These are phyloP conservation scores for Hypoxylon crocopeplum DNA, from an alignment of 495 filamentous ascomycete species.

Conservation along the genomic window DNA sequence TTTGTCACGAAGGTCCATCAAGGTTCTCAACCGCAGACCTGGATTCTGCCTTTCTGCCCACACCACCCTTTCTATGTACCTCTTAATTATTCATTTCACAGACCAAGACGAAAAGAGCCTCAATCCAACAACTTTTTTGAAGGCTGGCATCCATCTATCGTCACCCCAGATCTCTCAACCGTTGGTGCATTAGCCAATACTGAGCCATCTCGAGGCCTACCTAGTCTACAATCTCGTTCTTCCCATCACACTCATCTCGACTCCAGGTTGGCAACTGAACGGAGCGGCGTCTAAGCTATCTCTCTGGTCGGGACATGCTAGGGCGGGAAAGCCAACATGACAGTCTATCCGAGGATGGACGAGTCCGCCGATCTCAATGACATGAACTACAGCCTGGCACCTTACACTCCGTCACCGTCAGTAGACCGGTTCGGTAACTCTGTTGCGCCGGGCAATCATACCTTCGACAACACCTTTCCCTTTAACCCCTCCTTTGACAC, in stretches of 20 bases:
- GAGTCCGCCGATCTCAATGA: constrained; percentile 28
- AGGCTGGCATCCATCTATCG: constrained; percentile 7
- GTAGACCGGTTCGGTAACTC: constrained; percentile 14
- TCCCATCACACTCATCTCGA: no score
- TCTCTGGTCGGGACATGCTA: constrained; percentile 17
- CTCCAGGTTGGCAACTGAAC: no score
- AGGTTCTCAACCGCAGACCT: constrained; percentile 32
- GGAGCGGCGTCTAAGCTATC: not conserved
- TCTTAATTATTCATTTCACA: constrained; percentile 1
- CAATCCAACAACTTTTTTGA: constrained; percentile 3
- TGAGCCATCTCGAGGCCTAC: not conserved
- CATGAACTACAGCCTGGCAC: constrained; percentile 1
- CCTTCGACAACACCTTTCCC: constrained; percentile 13
- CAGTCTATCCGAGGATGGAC: constrained; percentile 24
- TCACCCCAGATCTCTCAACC: constrained; percentile 2
- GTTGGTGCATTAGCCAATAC: constrained; percentile 11
- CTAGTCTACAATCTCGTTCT: not conserved
- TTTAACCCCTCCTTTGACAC: constrained; percentile 19
- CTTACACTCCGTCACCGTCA: constrained; percentile 22
- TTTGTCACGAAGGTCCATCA: constrained; percentile 21
- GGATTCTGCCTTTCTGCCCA: constrained; percentile 23
- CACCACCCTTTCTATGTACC: constrained; percentile 4
- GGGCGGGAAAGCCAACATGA: constrained; percentile 11
- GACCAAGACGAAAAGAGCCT: constrained; percentile 20
- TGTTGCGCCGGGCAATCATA: constrained; percentile 1